These are phyloP conservation scores for Penicillium freii DNA, from an alignment of 2,329 filamentous ascomycete genomes.

Conservation along the genomic window DNA sequence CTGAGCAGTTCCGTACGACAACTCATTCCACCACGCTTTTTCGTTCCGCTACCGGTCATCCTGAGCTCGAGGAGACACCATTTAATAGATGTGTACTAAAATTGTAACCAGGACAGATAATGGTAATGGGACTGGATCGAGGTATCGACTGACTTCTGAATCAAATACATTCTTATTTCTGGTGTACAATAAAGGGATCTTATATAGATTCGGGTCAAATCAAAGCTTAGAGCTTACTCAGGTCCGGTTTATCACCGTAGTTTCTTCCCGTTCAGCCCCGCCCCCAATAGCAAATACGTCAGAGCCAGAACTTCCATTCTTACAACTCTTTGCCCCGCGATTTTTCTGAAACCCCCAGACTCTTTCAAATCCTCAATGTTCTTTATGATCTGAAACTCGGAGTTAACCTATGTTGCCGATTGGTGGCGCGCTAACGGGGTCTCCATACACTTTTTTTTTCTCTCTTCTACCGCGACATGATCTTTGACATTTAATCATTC, in stretches of 20 bases:
- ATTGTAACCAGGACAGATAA: not conserved
- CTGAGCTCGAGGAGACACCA: not conserved
- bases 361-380: slow-evolving; percentile 9
- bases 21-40: not conserved
- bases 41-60: not conserved
- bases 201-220: slow-evolving; percentile 20
- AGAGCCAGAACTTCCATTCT: slow-evolving; percentile 19
- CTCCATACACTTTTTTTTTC: slow-evolving; percentile 14
- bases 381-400: slow-evolving; percentile 9
- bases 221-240: slow-evolving; percentile 15
- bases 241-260: slow-evolving; percentile 27
- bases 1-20: not conserved
- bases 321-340: slow-evolving; percentile 5
- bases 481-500: slow-evolving; percentile 25
- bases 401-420: slow-evolving; percentile 18
- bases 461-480: slow-evolving; percentile 28
- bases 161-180: slow-evolving; percentile 7
- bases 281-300: slow-evolving; percentile 25
- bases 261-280: slow-evolving; percentile 22
- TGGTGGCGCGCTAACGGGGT: slow-evolving; percentile 27
- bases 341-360: slow-evolving; percentile 2
- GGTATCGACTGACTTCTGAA: not conserved
- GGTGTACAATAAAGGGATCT: slow-evolving; percentile 23
- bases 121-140: not conserved
- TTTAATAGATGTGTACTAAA: not conserved